Evolutionary conservation across 345 rosid species (phyloP).

Genomic region (Rhodamnia rubescens): DNA sequence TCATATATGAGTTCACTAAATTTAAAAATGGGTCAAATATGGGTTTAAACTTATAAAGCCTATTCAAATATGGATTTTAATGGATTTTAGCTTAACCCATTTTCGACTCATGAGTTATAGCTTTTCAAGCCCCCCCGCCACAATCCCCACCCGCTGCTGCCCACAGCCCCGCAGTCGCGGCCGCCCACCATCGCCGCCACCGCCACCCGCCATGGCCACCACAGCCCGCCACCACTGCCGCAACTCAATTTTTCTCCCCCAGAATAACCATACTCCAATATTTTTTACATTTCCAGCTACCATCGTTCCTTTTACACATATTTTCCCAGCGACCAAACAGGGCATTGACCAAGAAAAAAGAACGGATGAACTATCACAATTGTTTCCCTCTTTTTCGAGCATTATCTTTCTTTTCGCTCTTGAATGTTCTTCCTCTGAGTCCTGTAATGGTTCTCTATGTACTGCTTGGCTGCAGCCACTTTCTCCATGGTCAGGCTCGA

Average conservation of each 20-base stretch:
- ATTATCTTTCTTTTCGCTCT: slow-evolving; percentile 84
- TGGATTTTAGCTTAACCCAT: too few species aligned
- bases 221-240: too few species aligned
- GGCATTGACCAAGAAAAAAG: not conserved
- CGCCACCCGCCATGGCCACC: too few species aligned
- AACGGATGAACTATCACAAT: not conserved
- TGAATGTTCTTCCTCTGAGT: slow-evolving; percentile 84
- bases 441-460: slow-evolving; percentile 92
- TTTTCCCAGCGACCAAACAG: not conserved
- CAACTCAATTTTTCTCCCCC: not conserved
- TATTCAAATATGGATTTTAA: too few species aligned
- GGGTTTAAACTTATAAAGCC: too few species aligned
- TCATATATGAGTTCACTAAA: too few species aligned
- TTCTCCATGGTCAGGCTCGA: slow-evolving; percentile 98
- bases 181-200: too few species aligned
- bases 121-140: too few species aligned
- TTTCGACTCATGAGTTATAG: too few species aligned
- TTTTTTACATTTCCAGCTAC: not conserved
- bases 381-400: not conserved
- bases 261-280: not conserved
- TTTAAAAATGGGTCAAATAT: too few species aligned
- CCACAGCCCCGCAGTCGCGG: too few species aligned
- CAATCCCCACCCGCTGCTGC: too few species aligned
- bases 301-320: not conserved
- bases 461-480: slow-evolving; percentile 96